These are phyloP conservation scores for Fusarium agapanthi DNA, from an alignment of 2,329 filamentous ascomycete genomes.

Conservation along the genomic window DNA sequence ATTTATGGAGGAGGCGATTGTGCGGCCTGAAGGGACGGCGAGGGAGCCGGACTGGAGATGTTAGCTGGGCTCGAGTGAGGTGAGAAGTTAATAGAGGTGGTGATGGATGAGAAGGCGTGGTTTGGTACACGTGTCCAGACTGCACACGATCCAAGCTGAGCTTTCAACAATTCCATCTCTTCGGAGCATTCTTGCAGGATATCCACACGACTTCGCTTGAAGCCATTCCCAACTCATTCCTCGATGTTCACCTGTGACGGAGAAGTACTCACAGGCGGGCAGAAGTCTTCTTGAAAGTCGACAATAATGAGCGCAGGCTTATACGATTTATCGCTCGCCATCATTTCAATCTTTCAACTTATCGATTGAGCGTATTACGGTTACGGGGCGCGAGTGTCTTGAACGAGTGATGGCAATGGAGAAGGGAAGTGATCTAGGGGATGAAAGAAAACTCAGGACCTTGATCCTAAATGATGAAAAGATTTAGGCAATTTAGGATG, in stretches of 20 bases:
- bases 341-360: not conserved
- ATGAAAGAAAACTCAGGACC: no score
- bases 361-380: not conserved
- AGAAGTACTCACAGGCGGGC: constrained; percentile 74
- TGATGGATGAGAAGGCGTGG: no score
- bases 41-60: constrained; percentile 79
- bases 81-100: no score
- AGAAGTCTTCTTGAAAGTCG: constrained; percentile 95
- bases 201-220: not conserved
- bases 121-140: not conserved
- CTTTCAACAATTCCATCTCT: not conserved
- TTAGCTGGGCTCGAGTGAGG: constrained; percentile 7
- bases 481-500: no score
- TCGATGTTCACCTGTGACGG: not conserved
- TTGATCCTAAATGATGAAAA: no score
- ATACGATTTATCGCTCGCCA: constrained; percentile 43
- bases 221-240: not conserved
- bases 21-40: constrained; percentile 77
- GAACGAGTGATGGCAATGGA: not conserved
- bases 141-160: not conserved
- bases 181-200: not conserved
- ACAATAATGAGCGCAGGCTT: constrained; percentile 73
- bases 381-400: not conserved
- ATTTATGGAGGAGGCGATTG: constrained; percentile 78
- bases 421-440: not conserved